Percentiles rank a stretch among this genome's conserved stretches.
Evolutionary conservation across 352 stramenopile genomes (phyloP).

Genomic region (Phytopythium aichiense): DNA sequence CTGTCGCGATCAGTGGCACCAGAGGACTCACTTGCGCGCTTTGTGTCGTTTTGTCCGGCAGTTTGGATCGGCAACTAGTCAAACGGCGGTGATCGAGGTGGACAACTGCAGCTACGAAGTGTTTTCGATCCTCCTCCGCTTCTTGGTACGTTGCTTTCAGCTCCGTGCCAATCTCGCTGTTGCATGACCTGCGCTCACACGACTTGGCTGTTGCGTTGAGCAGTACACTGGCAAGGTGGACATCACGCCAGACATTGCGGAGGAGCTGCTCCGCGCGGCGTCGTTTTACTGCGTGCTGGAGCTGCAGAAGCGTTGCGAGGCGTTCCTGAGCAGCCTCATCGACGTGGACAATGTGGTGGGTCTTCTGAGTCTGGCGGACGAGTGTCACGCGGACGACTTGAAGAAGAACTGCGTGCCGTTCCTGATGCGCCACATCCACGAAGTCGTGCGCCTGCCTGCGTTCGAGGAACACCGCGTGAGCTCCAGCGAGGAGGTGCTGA

Average conservation of each 20-base stretch:
- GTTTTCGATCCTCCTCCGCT: constrained; percentile 80
- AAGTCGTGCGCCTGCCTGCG: constrained; percentile 70
- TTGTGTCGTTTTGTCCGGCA: constrained; percentile 20
- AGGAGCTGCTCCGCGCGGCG: constrained; percentile 72
- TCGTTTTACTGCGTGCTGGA: constrained; percentile 84
- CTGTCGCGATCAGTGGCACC: background rate
- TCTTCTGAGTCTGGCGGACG: constrained; percentile 66
- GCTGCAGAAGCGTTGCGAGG: constrained; percentile 80
- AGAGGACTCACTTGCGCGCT: constrained; percentile 10
- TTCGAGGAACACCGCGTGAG: constrained; percentile 76
- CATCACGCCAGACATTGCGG: constrained; percentile 76
- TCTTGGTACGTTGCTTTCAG: constrained; percentile 49
- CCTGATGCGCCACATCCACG: constrained; percentile 84
- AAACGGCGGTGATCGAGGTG: constrained; percentile 85
- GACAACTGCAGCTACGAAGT: constrained; percentile 88
- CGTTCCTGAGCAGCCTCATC: constrained; percentile 80
- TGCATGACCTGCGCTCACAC: background rate
- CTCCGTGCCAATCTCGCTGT: background rate
- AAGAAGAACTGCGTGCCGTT: constrained; percentile 87
- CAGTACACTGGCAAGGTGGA: constrained; percentile 87
- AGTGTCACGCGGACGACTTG: constrained; percentile 73
- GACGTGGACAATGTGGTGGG: constrained; percentile 78
- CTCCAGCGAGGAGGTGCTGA: constrained; percentile 80
- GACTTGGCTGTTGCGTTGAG: background rate
- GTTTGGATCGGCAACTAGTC: constrained; percentile 78